phyloP scores from a whole-genome alignment of 225 moss, liverwort and hornwort species.

The Polytrichum formosum region DNA sequence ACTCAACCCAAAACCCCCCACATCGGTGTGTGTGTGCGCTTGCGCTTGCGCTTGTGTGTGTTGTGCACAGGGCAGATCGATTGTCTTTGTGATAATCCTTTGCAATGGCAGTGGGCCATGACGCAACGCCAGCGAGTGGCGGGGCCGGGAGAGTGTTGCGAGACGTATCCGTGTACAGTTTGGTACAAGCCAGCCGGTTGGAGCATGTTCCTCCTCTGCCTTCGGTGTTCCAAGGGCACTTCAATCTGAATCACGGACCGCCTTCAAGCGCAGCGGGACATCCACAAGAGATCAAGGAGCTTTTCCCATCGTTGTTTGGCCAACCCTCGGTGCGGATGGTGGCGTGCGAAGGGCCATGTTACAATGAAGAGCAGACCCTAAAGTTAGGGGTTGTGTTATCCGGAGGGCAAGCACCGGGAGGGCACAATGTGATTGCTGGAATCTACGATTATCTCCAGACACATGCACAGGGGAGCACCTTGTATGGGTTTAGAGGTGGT shows the following conservation, averaged over 20 bases:
- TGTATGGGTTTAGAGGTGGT: conserved; percentile 78
- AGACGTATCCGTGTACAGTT: conserved; percentile 66
- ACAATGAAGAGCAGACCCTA: conserved; percentile 33
- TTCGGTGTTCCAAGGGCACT: conserved; percentile 46
- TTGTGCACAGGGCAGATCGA: too few relatives aligned
- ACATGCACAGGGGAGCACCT: conserved; percentile 57
- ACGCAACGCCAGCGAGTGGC: too few relatives aligned
- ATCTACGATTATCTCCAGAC: conserved; percentile 76
- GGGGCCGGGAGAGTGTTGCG: conserved; percentile 6
- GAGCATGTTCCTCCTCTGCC: conserved; percentile 70
- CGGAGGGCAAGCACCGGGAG: conserved; percentile 88
- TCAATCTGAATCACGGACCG: conserved; percentile 49
- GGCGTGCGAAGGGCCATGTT: conserved; percentile 21
- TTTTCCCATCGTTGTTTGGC: conserved; percentile 74
- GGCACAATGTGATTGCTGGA: conserved; percentile 95
- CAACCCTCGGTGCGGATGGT: conserved; percentile 61
- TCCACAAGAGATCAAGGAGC: conserved; percentile 59
- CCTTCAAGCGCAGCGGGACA: conserved; percentile 60
- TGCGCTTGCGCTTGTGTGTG: too few relatives aligned
- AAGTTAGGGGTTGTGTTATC: conserved; percentile 82
- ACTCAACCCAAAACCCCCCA: too few relatives aligned
- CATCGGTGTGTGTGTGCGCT: too few relatives aligned
- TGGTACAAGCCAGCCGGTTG: conserved; percentile 65
- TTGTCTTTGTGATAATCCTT: too few relatives aligned
- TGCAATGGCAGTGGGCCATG: too few relatives aligned